Base-by-base conservation (phyloP, 2,329 filamentous ascomycete genomes). In the Diplodia seriata region DNA sequence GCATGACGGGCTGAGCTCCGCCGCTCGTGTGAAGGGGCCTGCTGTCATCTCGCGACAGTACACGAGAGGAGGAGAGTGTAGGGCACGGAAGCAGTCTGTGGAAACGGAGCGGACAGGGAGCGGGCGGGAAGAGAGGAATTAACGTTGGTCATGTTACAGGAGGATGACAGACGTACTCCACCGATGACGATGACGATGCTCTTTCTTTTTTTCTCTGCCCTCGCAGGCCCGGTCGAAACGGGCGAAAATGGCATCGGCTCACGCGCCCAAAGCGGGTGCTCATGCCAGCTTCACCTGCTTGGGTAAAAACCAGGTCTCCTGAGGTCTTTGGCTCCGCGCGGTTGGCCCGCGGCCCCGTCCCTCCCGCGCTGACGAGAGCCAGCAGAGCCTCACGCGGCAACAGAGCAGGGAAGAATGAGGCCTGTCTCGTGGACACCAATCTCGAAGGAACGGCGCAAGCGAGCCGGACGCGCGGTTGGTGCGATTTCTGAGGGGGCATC, bases 341-440 rank as follows among this genome's bases (percentile, higher is more conserved):
- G 47, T 62, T 43, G 57, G 18, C 20, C 15, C 26, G 43, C 31
- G 18, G 23, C 43, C 43, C 40, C 11, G 43, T 6, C 43, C 36
- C 18, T 47, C 29, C 43, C 43, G 43, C 43, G 59, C 59, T 63
- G 43, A 63, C 59, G 59, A 63, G 59, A 63, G 59, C 56, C 40
- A 63, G 59, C 29, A 63, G 59, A 63, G 59, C 59, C 59, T 63
- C 59, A 63, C n/a, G 29, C 8, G 36, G 36, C n/a, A 38, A 11
- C 9, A 11, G 11, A 15, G n/a, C 20, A 43, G 20, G 43, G 57
- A 23, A n/a, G 29, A 38, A 51, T 26, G 50, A 36, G 33, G n/a
- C 5, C 33, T 29, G 40, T 47, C 40, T 26, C 59, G 59, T 49
- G 43, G 43, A 43, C 54, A 26, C 26, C 9, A 29, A 36, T 20